A percentile compares a stretch with the other conserved stretches of the same genome.
Evolutionary conservation across 768 basidiomycete species (phyloP).

Genomic region (Paxillus ammoniavirescens): DNA sequence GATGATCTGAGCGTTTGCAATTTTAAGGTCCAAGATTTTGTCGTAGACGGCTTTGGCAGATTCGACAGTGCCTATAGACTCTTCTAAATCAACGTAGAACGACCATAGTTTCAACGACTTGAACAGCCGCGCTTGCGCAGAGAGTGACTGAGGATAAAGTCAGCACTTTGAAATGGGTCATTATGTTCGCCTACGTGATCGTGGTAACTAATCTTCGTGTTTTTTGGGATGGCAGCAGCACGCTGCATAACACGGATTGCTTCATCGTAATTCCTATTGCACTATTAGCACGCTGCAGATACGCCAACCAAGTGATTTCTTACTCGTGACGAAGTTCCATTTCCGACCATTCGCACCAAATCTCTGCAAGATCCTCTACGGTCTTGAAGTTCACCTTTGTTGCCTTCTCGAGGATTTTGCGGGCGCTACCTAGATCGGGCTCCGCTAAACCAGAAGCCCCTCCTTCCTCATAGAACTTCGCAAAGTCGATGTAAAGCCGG

Average conservation of each 20-base stretch:
- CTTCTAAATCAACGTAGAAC: constrained; percentile 96
- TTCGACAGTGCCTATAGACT: constrained; percentile 93
- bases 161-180: constrained; percentile 6
- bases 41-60: constrained; percentile 92
- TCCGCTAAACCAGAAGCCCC: constrained; percentile 80
- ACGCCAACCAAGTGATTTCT: constrained; percentile 29
- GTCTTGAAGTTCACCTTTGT: constrained; percentile 88
- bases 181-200: constrained; percentile 68
- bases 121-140: constrained; percentile 89
- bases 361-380: constrained; percentile 97
- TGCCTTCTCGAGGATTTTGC: constrained; percentile 92
- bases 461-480: constrained; percentile 97
- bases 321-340: constrained; percentile 96
- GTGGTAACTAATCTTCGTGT: constrained; percentile 88
- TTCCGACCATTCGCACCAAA: constrained; percentile 99
- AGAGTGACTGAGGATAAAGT: constrained; percentile 54
- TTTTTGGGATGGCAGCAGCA: constrained; percentile 88
- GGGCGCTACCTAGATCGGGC: constrained; percentile 76
- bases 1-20: constrained; percentile 97
- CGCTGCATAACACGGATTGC: constrained; percentile 95
- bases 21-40: constrained; percentile 92
- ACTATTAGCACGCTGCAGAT: constrained; percentile 9
- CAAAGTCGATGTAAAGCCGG: constrained; percentile 90
- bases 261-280: constrained; percentile 89
- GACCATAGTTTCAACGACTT: constrained; percentile 99